Evolutionary conservation across 345 rosid species (phyloP).

Genomic region (Ceriops decandra): DNA sequence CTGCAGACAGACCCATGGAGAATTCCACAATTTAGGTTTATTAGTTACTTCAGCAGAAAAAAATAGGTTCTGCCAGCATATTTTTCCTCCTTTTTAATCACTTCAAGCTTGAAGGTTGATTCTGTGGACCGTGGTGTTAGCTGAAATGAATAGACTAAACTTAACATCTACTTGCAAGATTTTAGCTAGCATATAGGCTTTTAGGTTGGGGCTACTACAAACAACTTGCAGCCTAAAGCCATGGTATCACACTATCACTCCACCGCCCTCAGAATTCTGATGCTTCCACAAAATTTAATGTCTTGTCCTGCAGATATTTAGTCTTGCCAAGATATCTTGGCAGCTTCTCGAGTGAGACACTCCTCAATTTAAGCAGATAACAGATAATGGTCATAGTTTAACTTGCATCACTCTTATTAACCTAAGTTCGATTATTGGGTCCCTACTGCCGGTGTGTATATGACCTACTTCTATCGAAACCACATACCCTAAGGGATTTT

Average conservation of each 20-base stretch:
- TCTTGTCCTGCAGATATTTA: constrained; percentile 32
- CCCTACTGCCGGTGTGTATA: no score
- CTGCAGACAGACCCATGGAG: no score
- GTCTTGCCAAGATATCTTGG: constrained; percentile 2
- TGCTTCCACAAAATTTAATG: constrained; percentile 28
- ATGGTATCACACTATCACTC: constrained; percentile 30
- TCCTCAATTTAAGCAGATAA: constrained; percentile 12
- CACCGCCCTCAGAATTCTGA: constrained; percentile 41
- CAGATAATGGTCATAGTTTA: background rate
- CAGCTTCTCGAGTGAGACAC: constrained; percentile 19
- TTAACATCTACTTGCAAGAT: constrained; percentile 33
- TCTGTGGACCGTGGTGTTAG: no score
- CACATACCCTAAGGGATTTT: no score
- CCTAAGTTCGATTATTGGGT: no score
- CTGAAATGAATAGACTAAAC: constrained; percentile 25
- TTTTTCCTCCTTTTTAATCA: no score
- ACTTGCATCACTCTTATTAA: no score
- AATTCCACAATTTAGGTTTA: no score
- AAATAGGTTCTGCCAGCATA: no score
- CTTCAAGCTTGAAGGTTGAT: background rate
- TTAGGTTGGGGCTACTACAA: constrained; percentile 34
- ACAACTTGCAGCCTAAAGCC: constrained; percentile 53
- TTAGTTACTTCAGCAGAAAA: no score
- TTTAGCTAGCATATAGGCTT: constrained; percentile 20
- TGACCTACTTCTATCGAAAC: no score